Evolutionary conservation across 2,329 filamentous ascomycete genomes (phyloP), one percentile per base, ranked within the genome.

Genomic region (Scedosporium minutisporum): DNA sequence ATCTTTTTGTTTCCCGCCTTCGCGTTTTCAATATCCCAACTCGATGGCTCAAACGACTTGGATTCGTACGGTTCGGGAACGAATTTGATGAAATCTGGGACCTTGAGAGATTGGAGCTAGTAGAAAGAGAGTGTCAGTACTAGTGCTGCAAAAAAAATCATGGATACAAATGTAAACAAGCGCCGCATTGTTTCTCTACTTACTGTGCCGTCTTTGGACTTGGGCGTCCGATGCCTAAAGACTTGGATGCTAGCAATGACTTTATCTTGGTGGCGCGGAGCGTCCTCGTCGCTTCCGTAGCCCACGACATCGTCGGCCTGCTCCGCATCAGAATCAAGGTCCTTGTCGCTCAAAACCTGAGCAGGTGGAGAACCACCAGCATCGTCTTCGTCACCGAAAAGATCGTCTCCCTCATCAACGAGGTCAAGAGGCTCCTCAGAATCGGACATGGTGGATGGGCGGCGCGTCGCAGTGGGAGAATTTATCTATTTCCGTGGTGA

Each of bases 51-150:
- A 74, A 89, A 93, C 2, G 79, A 85, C 57, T 85, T 82, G 48
- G 84, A 76, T 61, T 86, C 79, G 77, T 88, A 93, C 65, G 84
- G 80, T 64, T 83, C 81, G 18, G 89, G 87, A 51, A 89, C 80
- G 66, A 92, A 80, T 60, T 83, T 84, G 68, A 93, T 77, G 74
- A 93, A 93, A 23, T 83, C 81, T 33, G 90, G 90, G 1, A 93
- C 80, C 58, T 65, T 66, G 51, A 67, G 65, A 6, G 64, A 65
- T 63, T 65, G 62, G 25, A 67, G 23, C 66, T 59, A 59, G 27
- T 10, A 57, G 16, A 12, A 46, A 55, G 3, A 7, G 14, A 3
- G 29, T n/a, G 62, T 66, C 33, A 64, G 23, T n/a, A 23, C 9
- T 59, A 48, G 57, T 38, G 1, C 4, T 12, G 6, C 21, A 23